Conservation (phyloP, 768 basidiomycete genomes). For the Lactarius tabidus region DNA sequence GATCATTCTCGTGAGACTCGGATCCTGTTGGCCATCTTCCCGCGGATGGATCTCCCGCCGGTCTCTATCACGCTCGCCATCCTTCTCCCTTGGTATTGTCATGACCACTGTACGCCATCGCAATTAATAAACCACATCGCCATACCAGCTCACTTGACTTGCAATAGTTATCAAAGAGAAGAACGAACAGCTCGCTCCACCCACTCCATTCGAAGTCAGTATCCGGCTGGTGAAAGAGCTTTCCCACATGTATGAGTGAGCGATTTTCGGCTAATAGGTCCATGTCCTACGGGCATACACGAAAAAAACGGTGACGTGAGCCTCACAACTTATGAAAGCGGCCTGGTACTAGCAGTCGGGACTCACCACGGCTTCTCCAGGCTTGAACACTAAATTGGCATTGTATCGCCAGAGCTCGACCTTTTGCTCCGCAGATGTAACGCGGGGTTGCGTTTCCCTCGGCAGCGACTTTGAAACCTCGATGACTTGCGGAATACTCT, state of each 20-base stretch:
- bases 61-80: constrained; percentile 38
- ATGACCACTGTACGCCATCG: constrained; percentile 48
- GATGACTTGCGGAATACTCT: too few relatives aligned
- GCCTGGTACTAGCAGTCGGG: too few relatives aligned
- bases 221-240: constrained; percentile 82
- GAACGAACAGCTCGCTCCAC: too few relatives aligned
- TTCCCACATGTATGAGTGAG: constrained; percentile 79
- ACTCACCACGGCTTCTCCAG: too few relatives aligned
- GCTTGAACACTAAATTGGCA: too few relatives aligned
- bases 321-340: not conserved
- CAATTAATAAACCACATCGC: not conserved
- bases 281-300: constrained; percentile 59
- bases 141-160: constrained; percentile 31
- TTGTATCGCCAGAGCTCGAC: too few relatives aligned
- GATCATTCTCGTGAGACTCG: constrained; percentile 72
- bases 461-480: too few relatives aligned
- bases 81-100: too few relatives aligned
- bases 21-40: constrained; percentile 43
- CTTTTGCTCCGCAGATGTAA: too few relatives aligned
- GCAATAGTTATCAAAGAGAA: constrained; percentile 99
- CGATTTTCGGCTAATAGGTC: constrained; percentile 82
- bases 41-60: constrained; percentile 37
- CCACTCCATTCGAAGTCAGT: constrained; percentile 83
- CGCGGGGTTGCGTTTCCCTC: too few relatives aligned
- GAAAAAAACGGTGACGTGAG: too few relatives aligned